These are phyloP conservation scores for Ogataea methanolica DNA, from an alignment of 805 yeast species.

Conservation along the genomic window DNA sequence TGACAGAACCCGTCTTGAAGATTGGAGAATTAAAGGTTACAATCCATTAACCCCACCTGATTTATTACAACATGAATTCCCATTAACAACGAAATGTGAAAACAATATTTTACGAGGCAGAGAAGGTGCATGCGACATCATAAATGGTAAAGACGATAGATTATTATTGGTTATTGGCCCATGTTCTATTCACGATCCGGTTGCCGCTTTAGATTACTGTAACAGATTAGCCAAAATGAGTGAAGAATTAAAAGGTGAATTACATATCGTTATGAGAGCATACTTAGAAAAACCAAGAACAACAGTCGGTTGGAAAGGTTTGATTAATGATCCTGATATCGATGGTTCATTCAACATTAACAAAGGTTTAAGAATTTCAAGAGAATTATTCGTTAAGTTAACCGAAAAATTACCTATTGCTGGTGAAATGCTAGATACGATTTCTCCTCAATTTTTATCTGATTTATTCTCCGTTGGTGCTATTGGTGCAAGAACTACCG, in stretches of 20 bases:
- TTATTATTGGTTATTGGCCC: conserved; percentile 91
- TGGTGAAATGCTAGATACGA: conserved; percentile 96
- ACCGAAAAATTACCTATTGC: conserved; percentile 89
- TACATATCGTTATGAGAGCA: conserved; percentile 92
- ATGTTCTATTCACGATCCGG: conserved; percentile 93
- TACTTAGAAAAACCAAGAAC: conserved; percentile 98
- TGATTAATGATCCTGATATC: conserved; percentile 95
- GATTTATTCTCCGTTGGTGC: conserved; percentile 94
- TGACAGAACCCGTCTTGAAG: conserved; percentile 73
- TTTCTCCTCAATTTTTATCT: conserved; percentile 91
- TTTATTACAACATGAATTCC: conserved; percentile 80
- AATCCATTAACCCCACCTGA: conserved; percentile 97
- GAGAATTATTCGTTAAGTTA: conserved; percentile 79
- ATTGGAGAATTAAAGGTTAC: conserved; percentile 81
- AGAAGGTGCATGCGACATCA: conserved; percentile 63
- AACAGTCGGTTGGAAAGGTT: conserved; percentile 98
- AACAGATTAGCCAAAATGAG: conserved; percentile 53
- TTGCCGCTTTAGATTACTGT: conserved; percentile 88
- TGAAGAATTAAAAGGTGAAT: conserved; percentile 64
- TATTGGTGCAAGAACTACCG: conserved; percentile 98
- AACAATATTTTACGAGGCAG: conserved; percentile 71
- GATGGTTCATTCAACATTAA: conserved; percentile 90
- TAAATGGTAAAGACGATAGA: conserved; percentile 83
- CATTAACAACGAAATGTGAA: conserved; percentile 55
- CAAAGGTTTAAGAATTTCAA: conserved; percentile 85